These are phyloP conservation scores for Cladochytrium replicatum DNA, from an alignment of 192 early-diverging fungal genomes.

Conservation along the genomic window DNA sequence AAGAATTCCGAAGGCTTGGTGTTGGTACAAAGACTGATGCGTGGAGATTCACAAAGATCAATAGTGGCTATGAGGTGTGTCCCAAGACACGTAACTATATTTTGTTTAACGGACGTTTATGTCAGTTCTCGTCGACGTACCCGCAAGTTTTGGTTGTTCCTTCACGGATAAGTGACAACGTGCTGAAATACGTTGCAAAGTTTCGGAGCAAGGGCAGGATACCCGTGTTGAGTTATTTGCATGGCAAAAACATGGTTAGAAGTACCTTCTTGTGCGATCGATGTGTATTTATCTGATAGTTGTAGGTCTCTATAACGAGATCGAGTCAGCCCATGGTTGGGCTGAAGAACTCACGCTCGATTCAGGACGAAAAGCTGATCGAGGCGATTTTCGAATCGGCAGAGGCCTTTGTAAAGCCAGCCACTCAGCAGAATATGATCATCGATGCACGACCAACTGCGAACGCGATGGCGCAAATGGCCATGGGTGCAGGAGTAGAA, in stretches of 20 bases:
- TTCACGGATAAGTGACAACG: conserved; percentile 76
- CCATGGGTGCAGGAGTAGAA: conserved; percentile 89
- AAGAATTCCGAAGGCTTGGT: conserved; percentile 80
- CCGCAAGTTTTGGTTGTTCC: conserved; percentile 76
- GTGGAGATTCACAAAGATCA: conserved; percentile 74
- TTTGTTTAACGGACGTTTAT: too few species aligned
- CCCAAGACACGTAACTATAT: too few species aligned
- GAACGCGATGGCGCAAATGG: conserved; percentile 87
- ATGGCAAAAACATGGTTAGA: conserved; percentile 64
- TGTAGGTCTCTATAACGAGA: conserved; percentile 75
- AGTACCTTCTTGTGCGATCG: neutral
- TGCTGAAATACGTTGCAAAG: conserved; percentile 75
- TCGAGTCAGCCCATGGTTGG: conserved; percentile 94
- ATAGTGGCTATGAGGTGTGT: conserved; percentile 61
- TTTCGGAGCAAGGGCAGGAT: conserved; percentile 86
- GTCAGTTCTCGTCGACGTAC: conserved; percentile 83
- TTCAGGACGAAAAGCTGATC: conserved; percentile 95
- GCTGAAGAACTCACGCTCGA: conserved; percentile 81
- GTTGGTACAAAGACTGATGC: conserved; percentile 46
- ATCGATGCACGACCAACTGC: conserved; percentile 92
- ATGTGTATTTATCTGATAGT: neutral
- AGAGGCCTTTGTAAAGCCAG: conserved; percentile 28
- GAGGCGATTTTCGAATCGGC: conserved; percentile 81
- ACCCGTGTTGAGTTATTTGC: conserved; percentile 82
- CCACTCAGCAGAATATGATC: conserved; percentile 59